phyloP scores from a whole-genome alignment of 257 asterid genomes.

The Dorcoceras hygrometricum region DNA sequence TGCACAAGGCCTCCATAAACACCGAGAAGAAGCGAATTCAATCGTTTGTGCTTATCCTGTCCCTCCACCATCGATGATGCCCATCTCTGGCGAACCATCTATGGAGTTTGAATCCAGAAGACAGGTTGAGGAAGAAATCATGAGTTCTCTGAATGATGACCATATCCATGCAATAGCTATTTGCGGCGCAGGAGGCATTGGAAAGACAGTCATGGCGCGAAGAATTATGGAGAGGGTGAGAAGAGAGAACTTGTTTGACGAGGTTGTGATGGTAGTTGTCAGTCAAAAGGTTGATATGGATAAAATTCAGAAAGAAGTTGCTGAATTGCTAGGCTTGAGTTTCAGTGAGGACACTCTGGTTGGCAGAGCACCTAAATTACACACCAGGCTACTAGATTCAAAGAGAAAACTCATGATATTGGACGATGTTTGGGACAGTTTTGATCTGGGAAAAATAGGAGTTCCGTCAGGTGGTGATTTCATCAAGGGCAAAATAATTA shows the following conservation, averaged over 20 bases:
- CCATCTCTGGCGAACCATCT: too few relatives aligned
- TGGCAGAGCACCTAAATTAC: slow-evolving; percentile 11
- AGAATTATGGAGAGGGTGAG: slow-evolving; percentile 13
- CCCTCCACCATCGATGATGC: too few relatives aligned
- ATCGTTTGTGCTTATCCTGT: background rate
- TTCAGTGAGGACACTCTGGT: slow-evolving; percentile 1
- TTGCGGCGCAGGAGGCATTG: background rate
- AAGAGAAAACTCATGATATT: slow-evolving; percentile 7
- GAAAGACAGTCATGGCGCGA: background rate
- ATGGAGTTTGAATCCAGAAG: slow-evolving; percentile 1
- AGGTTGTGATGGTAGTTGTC: slow-evolving; percentile 23
- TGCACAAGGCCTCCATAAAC: background rate
- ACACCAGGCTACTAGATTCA: background rate
- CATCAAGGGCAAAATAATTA: background rate
- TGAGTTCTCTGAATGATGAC: slow-evolving; percentile 1
- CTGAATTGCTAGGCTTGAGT: slow-evolving; percentile 20
- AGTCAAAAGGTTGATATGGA: slow-evolving; percentile 3
- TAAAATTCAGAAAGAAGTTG: slow-evolving; percentile 23
- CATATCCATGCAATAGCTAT: background rate
- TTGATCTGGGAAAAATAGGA: slow-evolving; percentile 17
- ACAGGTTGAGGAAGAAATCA: background rate
- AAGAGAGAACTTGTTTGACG: slow-evolving; percentile 20
- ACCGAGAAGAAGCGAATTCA: background rate
- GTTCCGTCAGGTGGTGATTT: background rate
- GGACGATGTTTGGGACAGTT: slow-evolving; percentile 15